Base-by-base conservation (phyloP, 345 rosid species). In the Salix dunnii region DNA sequence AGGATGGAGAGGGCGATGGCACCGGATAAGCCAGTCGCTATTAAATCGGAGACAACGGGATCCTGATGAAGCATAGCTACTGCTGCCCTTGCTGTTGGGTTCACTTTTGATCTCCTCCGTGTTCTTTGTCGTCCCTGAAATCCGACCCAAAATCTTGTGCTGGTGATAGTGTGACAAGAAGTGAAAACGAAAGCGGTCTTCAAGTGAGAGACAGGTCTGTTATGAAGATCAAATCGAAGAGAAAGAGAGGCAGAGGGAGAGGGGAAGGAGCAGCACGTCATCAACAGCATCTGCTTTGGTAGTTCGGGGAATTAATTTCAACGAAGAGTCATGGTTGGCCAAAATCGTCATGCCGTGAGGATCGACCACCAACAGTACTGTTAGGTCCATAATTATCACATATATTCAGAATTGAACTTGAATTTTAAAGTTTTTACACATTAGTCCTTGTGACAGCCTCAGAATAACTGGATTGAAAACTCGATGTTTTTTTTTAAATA, bases 11-110 rank as follows among this genome's bases (percentile, higher is more conserved):
- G 80, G 20, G 95, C 91, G 42, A 94, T 63, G 25, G 49, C 11
- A 28, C 80, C 65, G 58, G 85, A 12, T 68, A 90, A 31, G 12
- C 81, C 86, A n/a, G 83, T 12, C 5, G 98, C 95, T 74, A 72
- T 80, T 23, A 85, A 42, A 69, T 94, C 96, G 49, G 92, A 88
- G n/a, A 87, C 65, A 1, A 89, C 68, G 21, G 92, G 87, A 35
- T 86, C 77, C 42, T 62, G 82, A 38, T 86, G 91, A 25, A 89
- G 82, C 84, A 82, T 79, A 79, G 82, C 74, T 11, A 77, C 82
- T 48, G 83, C 81, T 35, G 82, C 40, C 14, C 1, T 58, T 58
- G 28, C 23, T 21, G 86, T 63, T 4, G 61, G 75, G 68, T 74
- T 38, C 72, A 70, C 82, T 1, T 20, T 30, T n/a, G 72, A 71